These are phyloP conservation scores for Zea luxurians DNA, from an alignment of 176 grass and related monocot species.

Conservation along the genomic window DNA sequence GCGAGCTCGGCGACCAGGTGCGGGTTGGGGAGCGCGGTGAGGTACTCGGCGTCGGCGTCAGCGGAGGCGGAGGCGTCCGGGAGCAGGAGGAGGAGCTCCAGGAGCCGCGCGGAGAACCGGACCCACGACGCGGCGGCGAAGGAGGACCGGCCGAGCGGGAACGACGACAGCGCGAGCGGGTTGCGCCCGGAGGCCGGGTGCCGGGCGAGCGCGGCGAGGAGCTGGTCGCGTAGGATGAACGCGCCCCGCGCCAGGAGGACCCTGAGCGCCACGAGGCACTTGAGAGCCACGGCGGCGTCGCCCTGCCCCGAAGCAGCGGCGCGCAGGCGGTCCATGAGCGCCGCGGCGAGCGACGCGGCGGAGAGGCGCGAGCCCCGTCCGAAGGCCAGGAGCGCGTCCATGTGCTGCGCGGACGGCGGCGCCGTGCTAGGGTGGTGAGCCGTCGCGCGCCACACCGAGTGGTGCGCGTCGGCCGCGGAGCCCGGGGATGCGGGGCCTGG, in stretches of 20 bases:
- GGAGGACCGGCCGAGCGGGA: conserved; percentile 62
- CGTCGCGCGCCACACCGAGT: conserved; percentile 68
- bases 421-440: conserved; percentile 60
- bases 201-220: conserved; percentile 51
- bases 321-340: conserved; percentile 59
- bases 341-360: conserved; percentile 49
- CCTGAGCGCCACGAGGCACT: conserved; percentile 70
- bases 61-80: conserved; percentile 24
- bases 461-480: conserved; percentile 43
- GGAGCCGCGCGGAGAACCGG: conserved; percentile 72
- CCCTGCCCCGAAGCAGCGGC: conserved; percentile 45
- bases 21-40: conserved; percentile 51
- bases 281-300: conserved; percentile 68
- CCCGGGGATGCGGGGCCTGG: conserved; percentile 7
- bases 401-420: conserved; percentile 48
- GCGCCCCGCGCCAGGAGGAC: conserved; percentile 56
- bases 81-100: conserved; percentile 71
- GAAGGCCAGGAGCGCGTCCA: conserved; percentile 80
- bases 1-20: conserved; percentile 53
- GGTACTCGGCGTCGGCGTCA: conserved; percentile 32
- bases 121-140: conserved; percentile 69
- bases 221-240: conserved; percentile 92
- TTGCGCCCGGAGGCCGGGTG: conserved; percentile 73
- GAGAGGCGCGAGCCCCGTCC: conserved; percentile 77
- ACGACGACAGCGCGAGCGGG: conserved; percentile 80